A percentile compares a stretch with the other conserved stretches of the same genome.
These are phyloP conservation scores for Penicillium concentricum DNA, from an alignment of 2,329 filamentous ascomycete species.

Conservation along the genomic window DNA sequence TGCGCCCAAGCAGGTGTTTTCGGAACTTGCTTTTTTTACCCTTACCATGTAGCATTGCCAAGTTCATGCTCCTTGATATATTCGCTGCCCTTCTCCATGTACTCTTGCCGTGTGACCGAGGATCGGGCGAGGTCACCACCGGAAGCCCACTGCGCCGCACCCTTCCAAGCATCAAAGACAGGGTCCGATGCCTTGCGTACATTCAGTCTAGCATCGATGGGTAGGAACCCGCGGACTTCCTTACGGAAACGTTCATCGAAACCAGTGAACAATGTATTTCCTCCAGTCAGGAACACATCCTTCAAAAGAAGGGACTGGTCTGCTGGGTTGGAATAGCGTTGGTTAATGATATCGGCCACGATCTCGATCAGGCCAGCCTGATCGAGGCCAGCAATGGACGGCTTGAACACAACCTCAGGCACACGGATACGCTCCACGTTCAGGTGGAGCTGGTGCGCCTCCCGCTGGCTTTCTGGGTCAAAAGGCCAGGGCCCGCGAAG, in stretches of 20 bases:
- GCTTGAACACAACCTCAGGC: slow-evolving; percentile 90
- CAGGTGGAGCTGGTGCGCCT: slow-evolving; percentile 86
- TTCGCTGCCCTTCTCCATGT: slow-evolving; percentile 85
- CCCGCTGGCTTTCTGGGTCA: slow-evolving; percentile 72
- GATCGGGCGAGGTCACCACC: slow-evolving; percentile 59
- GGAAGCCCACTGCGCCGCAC: slow-evolving; percentile 79
- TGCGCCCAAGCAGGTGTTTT: slow-evolving; percentile 19
- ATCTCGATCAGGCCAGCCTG: slow-evolving; percentile 94
- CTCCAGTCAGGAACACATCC: slow-evolving; percentile 93
- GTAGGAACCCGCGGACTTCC: slow-evolving; percentile 71
- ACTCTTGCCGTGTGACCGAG: slow-evolving; percentile 77
- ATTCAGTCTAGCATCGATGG: slow-evolving; percentile 64
- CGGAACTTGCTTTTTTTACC: neutral
- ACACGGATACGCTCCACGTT: slow-evolving; percentile 96
- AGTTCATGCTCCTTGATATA: slow-evolving; percentile 69
- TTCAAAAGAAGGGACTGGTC: slow-evolving; percentile 70
- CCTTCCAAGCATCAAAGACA: slow-evolving; percentile 86
- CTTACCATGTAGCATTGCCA: slow-evolving; percentile 36
- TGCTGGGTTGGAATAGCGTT: slow-evolving; percentile 63
- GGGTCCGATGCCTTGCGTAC: slow-evolving; percentile 75
- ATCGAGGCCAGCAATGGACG: slow-evolving; percentile 85
- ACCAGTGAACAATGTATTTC: slow-evolving; percentile 79
- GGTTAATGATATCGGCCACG: slow-evolving; percentile 80
- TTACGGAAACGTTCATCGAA: slow-evolving; percentile 79
- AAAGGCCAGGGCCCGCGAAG: slow-evolving; percentile 83